These are phyloP conservation scores for Taiozyma sp. DNA, from an alignment of 1,139 yeast species.

Conservation along the genomic window DNA sequence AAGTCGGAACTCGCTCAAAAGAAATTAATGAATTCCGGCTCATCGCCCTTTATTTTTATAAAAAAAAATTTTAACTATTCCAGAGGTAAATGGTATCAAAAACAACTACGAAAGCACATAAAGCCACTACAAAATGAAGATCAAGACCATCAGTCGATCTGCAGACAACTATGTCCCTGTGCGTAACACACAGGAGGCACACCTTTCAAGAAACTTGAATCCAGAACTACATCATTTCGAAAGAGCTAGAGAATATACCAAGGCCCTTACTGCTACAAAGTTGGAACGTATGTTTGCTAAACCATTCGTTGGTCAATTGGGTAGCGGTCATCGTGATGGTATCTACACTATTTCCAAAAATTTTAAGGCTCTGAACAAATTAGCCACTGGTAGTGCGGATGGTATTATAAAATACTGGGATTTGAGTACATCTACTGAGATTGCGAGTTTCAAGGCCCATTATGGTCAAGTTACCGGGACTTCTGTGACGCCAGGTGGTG, in stretches of 20 bases:
- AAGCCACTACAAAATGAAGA: conserved; percentile 41
- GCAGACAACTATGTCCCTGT: conserved; percentile 91
- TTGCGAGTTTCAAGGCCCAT: conserved; percentile 80
- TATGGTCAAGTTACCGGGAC: conserved; percentile 87
- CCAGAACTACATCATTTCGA: conserved; percentile 97
- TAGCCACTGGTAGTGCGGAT: conserved; percentile 94
- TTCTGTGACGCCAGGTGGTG: conserved; percentile 65
- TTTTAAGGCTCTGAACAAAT: conserved; percentile 57
- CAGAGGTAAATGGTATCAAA: neutral
- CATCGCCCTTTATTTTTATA: conserved; percentile 6
- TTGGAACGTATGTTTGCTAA: conserved; percentile 96
- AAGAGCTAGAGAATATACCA: conserved; percentile 92
- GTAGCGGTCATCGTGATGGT: conserved; percentile 94
- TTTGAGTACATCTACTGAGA: conserved; percentile 65
- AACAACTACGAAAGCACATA: neutral
- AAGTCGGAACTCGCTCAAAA: neutral
- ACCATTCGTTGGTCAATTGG: conserved; percentile 93
- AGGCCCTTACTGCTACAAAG: conserved; percentile 93
- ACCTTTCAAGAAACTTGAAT: conserved; percentile 83
- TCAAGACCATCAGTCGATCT: conserved; percentile 86
- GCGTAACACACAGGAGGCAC: conserved; percentile 80
- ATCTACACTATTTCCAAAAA: conserved; percentile 87
- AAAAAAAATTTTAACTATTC: neutral
- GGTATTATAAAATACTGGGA: conserved; percentile 96
- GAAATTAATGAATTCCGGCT: conserved; percentile 5